Conservation (phyloP, 345 rosid species). For the Turnera subulata region DNA sequence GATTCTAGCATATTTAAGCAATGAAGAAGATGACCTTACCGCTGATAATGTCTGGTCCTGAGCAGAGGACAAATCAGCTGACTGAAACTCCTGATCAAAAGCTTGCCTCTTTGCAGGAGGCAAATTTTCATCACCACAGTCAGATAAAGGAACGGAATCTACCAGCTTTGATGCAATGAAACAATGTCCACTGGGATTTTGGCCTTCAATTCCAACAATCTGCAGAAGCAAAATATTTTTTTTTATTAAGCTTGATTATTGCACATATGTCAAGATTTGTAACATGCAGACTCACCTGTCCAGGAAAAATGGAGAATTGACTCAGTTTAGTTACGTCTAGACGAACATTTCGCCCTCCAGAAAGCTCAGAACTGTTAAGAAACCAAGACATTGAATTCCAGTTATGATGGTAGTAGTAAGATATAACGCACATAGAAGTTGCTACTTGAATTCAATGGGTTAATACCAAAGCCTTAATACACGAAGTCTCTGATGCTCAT, state of each 20-base stretch:
- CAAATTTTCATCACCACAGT: conserved; percentile 28
- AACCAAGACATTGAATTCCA: too few relatives aligned
- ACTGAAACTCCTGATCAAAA: conserved; percentile 46
- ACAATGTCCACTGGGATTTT: conserved; percentile 95
- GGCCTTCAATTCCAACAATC: conserved; percentile 88
- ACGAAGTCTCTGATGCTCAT: too few relatives aligned
- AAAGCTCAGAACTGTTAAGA: conserved; percentile 60
- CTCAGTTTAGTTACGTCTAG: conserved; percentile 63
- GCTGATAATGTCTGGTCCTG: conserved; percentile 59
- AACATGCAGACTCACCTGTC: conserved; percentile 58
- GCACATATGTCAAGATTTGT: conserved; percentile 5
- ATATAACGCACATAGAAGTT: too few relatives aligned
- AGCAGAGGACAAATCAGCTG: conserved; percentile 26
- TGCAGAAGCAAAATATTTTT: conserved; percentile 32
- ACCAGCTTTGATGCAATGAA: conserved; percentile 71
- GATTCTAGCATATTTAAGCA: conserved; percentile 2
- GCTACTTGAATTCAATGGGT: too few relatives aligned
- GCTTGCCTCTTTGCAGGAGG: conserved; percentile 79
- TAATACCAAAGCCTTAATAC: too few relatives aligned
- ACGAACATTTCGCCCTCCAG: conserved; percentile 82
- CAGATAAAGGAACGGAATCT: conserved; percentile 56
- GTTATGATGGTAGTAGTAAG: too few relatives aligned
- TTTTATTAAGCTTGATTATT: conserved; percentile 17
- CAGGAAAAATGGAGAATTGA: conserved; percentile 85
- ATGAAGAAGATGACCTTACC: conserved; percentile 28